Evolutionary conservation across 2,329 filamentous ascomycete species (phyloP), one percentile per base, ranked within the genome.

Genomic region (Aspergillus persii): DNA sequence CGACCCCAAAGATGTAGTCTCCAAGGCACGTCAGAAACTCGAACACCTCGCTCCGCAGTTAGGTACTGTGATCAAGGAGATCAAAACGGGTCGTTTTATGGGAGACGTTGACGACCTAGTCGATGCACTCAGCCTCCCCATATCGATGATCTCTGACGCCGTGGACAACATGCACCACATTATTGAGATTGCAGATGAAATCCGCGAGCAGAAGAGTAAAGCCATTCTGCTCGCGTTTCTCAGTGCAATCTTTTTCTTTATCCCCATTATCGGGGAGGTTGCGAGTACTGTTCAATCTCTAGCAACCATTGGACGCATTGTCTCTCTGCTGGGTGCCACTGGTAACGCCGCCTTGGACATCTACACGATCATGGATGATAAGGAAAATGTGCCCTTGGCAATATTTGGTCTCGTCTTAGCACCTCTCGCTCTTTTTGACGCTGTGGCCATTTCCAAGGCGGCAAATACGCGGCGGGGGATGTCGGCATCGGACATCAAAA

Each of bases 201-300:
- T 69, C 8, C 55, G 67, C 26, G 61, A 70, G 54, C 58, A 64
- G 53, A 57, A 70, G 61, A 59, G 62, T 48, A 65, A 73, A 54
- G 60, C 63, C 15, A 62, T 73, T 52, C 66, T 71, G 30, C 58
- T 72, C 18, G 61, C 61, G 36, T 71, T 74, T 63, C 49, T 73
- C 31, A 61, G 50, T 12, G 67, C 66, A 44, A 59, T 72, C n/a
- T 60, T 73, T 54, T 66, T 72, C 58, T 61, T 69, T 6, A 53
- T 59, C 33, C 53, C 54, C 12, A 18, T 60, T 8, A 27, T 50
- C 27, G 54, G 58, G 26, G 44, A 60, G 50, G 29, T 54, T 4
- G 41, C 50, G 5, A 30, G 31, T 18, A 23, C 44, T 4, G 29
- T 60, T n/a, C 44, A 12, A 15, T 50, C 48, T 2, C 15, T 57